phyloP scores from a whole-genome alignment of 2,329 filamentous ascomycete genomes.

The Aureobasidium sp. region DNA sequence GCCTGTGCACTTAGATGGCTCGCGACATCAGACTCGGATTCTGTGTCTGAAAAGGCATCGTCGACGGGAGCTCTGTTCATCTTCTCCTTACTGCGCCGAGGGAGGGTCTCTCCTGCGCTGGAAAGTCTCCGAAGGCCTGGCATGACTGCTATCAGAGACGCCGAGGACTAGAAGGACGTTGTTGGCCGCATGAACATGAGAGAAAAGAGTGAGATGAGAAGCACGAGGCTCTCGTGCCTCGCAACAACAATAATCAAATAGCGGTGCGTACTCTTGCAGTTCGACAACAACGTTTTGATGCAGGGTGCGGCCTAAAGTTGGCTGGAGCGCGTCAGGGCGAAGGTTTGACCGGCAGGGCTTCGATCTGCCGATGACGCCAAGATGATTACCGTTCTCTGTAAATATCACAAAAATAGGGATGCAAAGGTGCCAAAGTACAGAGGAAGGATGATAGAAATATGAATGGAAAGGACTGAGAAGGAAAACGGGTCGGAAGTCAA shows the following conservation, averaged over 20 bases:
- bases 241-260: conserved; percentile 8
- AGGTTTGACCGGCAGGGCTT: neutral
- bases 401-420: neutral
- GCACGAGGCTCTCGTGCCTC: neutral
- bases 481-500: neutral
- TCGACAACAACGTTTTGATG: conserved; percentile 7
- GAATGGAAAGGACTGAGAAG: neutral
- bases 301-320: conserved; percentile 8
- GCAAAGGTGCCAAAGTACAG: neutral
- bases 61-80: neutral
- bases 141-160: conserved; percentile 15
- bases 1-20: conserved; percentile 31
- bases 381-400: neutral
- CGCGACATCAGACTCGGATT: conserved; percentile 10
- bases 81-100: conserved; percentile 7
- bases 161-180: neutral
- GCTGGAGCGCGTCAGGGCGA: conserved; percentile 2
- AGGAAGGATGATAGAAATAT: neutral
- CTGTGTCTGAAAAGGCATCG: neutral
- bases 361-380: neutral
- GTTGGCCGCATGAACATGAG: neutral
- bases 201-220: neutral
- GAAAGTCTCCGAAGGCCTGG: conserved; percentile 14
- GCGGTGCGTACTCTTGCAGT: conserved; percentile 13
- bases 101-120: conserved; percentile 8